Conservation (phyloP, 116 monocot genomes). For the Thalassia testudinum region DNA sequence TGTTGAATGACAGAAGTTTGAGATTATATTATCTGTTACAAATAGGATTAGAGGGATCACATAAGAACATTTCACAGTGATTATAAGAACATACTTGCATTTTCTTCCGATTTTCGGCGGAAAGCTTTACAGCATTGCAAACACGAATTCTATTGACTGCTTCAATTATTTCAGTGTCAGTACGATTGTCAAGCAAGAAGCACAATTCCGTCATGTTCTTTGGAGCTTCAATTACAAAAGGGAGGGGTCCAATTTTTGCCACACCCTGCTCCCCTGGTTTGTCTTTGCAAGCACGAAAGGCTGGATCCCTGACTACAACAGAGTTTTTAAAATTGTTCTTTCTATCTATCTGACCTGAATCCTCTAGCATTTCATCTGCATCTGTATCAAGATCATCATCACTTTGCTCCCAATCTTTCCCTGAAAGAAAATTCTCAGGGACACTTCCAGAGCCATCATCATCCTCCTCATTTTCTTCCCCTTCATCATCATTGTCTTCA, state of each 20-base stretch:
- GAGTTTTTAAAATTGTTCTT: neutral
- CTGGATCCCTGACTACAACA: neutral
- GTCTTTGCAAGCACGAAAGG: constrained; percentile 1
- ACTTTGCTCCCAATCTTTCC: constrained; percentile 84
- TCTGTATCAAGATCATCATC: constrained; percentile 41
- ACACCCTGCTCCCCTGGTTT: constrained; percentile 8
- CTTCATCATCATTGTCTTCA: constrained; percentile 12
- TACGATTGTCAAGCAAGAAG: constrained; percentile 49
- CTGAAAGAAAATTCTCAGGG: neutral
- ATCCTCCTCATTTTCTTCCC: constrained; percentile 14
- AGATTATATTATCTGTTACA: no score
- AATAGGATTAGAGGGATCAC: no score
- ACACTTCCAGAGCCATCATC: constrained; percentile 17
- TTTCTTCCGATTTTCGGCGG: constrained; percentile 60
- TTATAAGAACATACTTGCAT: constrained; percentile 56
- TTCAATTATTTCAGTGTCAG: constrained; percentile 56
- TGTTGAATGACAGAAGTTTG: no score
- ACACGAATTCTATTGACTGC: constrained; percentile 75
- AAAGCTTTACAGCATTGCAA: constrained; percentile 70
- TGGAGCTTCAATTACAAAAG: constrained; percentile 89
- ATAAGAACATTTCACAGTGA: no score
- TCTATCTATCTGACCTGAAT: neutral
- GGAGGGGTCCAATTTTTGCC: constrained; percentile 32
- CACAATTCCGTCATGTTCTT: constrained; percentile 41
- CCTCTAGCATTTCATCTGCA: constrained; percentile 20